phyloP scores from a whole-genome alignment of 2,329 filamentous ascomycete genomes.

The Botrytis porri region DNA sequence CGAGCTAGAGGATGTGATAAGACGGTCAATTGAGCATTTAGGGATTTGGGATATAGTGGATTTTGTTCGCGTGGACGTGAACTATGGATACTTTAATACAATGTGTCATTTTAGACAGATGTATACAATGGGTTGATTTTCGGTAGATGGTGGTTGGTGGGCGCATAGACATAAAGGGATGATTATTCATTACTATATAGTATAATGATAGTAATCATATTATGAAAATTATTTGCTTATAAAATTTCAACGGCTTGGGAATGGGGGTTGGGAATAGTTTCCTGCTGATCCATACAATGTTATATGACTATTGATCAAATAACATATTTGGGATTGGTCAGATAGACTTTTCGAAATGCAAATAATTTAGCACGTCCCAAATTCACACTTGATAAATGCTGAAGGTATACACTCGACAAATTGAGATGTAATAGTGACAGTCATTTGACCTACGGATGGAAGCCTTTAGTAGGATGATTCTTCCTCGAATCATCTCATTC shows the following conservation, averaged over 20 bases:
- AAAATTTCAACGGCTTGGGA: background rate
- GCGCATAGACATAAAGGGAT: background rate
- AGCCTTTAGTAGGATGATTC: no score
- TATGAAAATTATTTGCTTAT: background rate
- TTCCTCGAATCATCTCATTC: no score
- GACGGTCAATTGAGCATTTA: background rate
- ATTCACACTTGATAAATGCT: background rate
- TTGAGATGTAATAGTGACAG: no score
- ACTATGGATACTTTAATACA: background rate
- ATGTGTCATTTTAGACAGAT: background rate
- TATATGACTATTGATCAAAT: background rate
- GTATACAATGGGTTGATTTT: background rate
- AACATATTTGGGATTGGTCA: no score
- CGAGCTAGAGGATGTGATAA: conserved; percentile 18
- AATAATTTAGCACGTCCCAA: background rate
- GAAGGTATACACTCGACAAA: no score
- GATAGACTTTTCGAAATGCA: no score
- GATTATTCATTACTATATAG: background rate
- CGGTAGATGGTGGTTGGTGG: background rate
- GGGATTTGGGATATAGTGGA: background rate
- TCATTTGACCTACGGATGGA: no score
- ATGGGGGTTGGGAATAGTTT: background rate
- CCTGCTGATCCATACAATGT: background rate
- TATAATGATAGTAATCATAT: background rate
- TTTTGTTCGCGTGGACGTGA: background rate